Evolutionary conservation across 768 basidiomycete genomes (phyloP).

Genomic region (Pleurotus pulmonarius): DNA sequence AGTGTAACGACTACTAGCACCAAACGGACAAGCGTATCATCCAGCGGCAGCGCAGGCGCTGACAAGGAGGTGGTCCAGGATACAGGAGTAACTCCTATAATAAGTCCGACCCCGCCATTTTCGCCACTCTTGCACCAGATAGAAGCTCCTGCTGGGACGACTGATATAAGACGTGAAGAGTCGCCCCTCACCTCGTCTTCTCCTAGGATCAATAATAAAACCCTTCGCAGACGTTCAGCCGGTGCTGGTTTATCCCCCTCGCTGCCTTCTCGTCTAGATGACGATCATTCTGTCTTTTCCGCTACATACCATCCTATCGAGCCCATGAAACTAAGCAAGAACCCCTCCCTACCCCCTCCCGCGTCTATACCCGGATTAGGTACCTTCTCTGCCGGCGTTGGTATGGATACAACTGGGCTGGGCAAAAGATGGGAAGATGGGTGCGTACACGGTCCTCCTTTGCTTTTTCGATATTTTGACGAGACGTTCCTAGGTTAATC

Average conservation of each 20-base stretch:
- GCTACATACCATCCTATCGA: background rate
- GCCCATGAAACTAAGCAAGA: background rate
- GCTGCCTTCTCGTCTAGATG: background rate
- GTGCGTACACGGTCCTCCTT: conserved; percentile 33
- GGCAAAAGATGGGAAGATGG: conserved; percentile 61
- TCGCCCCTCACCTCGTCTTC: background rate
- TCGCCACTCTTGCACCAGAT: conserved; percentile 21
- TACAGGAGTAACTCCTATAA: conserved; percentile 45
- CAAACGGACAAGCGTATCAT: conserved; percentile 9
- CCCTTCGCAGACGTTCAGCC: conserved; percentile 19
- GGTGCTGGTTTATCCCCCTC: conserved; percentile 7
- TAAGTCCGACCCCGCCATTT: conserved; percentile 48
- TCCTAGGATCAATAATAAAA: conserved; percentile 9
- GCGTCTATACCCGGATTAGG: conserved; percentile 37
- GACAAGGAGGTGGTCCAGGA: conserved; percentile 33
- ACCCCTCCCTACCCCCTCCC: conserved; percentile 25
- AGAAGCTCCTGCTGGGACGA: conserved; percentile 13
- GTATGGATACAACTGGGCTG: conserved; percentile 40
- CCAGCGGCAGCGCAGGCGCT: conserved; percentile 22
- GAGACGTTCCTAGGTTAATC: conserved; percentile 48
- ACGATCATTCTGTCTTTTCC: background rate
- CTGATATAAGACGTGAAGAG: background rate
- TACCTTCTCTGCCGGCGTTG: conserved; percentile 27
- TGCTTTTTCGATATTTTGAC: background rate
- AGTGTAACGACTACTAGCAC: conserved; percentile 11